Percentiles rank a stretch among this genome's conserved stretches.
Conservation (phyloP, 2,329 filamentous ascomycete species). For the Gaeumannomyces sp. region DNA sequence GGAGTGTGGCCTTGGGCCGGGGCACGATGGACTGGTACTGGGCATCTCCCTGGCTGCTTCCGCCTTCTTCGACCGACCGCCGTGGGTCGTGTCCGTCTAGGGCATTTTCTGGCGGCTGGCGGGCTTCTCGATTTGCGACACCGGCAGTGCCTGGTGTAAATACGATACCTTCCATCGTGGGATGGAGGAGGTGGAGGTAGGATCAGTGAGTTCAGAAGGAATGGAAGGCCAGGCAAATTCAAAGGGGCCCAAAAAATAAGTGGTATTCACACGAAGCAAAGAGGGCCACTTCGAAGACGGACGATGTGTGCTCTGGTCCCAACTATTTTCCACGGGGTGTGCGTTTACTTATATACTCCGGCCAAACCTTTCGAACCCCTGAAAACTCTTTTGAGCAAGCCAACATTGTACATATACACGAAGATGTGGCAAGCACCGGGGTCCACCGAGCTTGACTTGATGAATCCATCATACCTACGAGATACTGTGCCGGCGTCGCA, state of each 20-base stretch:
- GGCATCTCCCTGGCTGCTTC: neutral
- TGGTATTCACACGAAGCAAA: neutral
- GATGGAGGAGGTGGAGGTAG: neutral
- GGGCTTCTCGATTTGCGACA: neutral
- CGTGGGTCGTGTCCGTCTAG: neutral
- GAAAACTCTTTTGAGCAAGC: no score
- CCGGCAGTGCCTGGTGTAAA: neutral
- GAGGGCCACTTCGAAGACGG: neutral
- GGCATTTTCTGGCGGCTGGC: neutral
- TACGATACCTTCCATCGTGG: neutral
- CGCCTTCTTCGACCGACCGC: neutral
- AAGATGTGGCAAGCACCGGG: neutral
- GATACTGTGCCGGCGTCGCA: neutral
- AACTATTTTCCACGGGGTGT: no score
- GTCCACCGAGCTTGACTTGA: neutral
- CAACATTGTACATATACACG: no score
- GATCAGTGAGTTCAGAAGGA: no score
- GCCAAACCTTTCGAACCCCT: neutral
- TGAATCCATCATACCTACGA: neutral
- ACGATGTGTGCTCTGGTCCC: no score
- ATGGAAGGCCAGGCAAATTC: neutral
- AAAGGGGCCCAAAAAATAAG: neutral
- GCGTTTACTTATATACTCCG: neutral
- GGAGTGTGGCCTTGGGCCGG: neutral
- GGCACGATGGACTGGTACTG: slow-evolving; percentile 6